Percentiles rank a stretch among this genome's conserved stretches.
These are phyloP conservation scores for Myxozyma kluyveri DNA, from an alignment of 805 yeast genomes.

Conservation along the genomic window DNA sequence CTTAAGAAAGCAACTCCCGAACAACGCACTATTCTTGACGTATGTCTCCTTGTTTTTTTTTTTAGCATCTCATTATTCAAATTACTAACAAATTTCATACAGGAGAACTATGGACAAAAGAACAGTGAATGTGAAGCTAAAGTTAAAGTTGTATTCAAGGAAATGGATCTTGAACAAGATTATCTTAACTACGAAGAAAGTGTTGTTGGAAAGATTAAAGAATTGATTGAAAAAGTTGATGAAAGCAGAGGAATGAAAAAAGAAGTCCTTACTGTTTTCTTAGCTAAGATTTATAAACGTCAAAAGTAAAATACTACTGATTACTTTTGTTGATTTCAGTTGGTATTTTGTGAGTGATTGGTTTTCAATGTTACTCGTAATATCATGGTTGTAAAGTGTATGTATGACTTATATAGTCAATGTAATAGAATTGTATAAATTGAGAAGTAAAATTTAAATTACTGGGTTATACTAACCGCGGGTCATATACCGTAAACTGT, in stretches of 20 bases:
- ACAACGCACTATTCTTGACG: slow-evolving; percentile 79
- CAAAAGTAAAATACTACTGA: slow-evolving; percentile 74
- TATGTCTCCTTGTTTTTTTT: slow-evolving; percentile 3
- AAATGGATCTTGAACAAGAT: slow-evolving; percentile 64
- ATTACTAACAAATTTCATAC: background rate
- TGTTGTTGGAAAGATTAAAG: slow-evolving; percentile 60
- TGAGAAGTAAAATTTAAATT: too few species aligned
- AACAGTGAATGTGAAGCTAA: slow-evolving; percentile 62
- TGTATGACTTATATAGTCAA: too few species aligned
- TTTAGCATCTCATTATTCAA: background rate
- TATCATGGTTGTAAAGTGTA: too few species aligned
- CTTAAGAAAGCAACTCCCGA: slow-evolving; percentile 71
- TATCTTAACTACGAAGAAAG: slow-evolving; percentile 83
- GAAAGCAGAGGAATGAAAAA: slow-evolving; percentile 92
- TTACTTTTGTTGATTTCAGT: too few species aligned
- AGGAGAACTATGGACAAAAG: slow-evolving; percentile 78
- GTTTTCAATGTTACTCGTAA: too few species aligned
- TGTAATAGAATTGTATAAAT: too few species aligned
- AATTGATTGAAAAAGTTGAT: slow-evolving; percentile 68
- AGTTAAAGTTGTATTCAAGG: slow-evolving; percentile 70
- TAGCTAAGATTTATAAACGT: slow-evolving; percentile 91
- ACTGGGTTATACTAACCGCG: too few species aligned
- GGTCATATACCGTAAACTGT: too few species aligned
- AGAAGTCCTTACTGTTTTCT: slow-evolving; percentile 78
- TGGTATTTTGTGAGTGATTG: too few species aligned